Percentiles rank a stretch among this genome's conserved stretches.
These are phyloP conservation scores for Microcos paniculata DNA, from an alignment of 345 rosid species.

Conservation along the genomic window DNA sequence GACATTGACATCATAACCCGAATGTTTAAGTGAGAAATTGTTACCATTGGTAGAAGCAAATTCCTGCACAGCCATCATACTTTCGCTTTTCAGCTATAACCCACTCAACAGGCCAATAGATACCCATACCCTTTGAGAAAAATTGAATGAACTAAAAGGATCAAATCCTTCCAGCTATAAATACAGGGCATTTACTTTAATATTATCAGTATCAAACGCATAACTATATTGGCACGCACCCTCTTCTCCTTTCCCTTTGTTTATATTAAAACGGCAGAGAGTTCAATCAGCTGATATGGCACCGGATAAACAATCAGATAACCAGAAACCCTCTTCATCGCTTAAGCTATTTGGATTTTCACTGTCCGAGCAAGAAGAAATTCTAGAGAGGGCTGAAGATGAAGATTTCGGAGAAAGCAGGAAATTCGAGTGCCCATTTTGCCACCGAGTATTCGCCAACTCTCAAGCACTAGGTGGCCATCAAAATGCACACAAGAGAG, in stretches of 20 bases:
- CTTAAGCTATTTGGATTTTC: conserved; percentile 47
- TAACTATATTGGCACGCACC: background rate
- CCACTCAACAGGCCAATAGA: background rate
- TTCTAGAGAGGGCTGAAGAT: conserved; percentile 14
- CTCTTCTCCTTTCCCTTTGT: background rate
- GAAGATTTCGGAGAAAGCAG: conserved; percentile 21
- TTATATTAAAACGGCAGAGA: conserved; percentile 20
- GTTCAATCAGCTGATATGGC: conserved; percentile 9
- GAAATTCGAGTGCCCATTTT: conserved; percentile 58
- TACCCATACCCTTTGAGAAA: background rate
- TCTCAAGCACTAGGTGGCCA: conserved; percentile 69
- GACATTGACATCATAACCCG: background rate
- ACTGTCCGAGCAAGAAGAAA: conserved; percentile 22
- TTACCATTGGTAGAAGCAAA: background rate
- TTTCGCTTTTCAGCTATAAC: conserved; percentile 3
- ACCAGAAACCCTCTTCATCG: conserved; percentile 23
- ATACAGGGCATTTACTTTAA: background rate
- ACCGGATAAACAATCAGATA: conserved; percentile 14
- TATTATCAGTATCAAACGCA: background rate
- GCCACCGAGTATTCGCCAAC: conserved; percentile 51
- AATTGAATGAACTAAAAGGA: background rate
- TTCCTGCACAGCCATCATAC: background rate
- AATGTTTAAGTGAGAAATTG: background rate
- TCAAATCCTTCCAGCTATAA: conserved; percentile 9
- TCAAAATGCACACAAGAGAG: conserved; percentile 65